These are phyloP conservation scores for Russula virescens DNA, from an alignment of 768 basidiomycete species.

Conservation along the genomic window DNA sequence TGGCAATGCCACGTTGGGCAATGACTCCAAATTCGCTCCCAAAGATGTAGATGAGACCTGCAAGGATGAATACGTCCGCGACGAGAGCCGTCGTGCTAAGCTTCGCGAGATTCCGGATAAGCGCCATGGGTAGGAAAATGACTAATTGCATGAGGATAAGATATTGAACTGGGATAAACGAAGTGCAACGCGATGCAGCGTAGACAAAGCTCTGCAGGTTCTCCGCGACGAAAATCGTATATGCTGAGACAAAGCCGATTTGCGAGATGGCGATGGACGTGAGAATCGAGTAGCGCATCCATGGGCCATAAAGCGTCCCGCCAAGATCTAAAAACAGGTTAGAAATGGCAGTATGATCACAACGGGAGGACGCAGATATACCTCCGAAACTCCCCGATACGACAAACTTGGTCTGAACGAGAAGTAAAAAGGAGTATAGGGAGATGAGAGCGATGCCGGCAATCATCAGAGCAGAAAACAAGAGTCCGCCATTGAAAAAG, in stretches of 20 bases:
- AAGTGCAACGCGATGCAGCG: conserved; percentile 71
- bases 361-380: conserved; percentile 28
- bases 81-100: conserved; percentile 86
- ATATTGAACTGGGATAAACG: conserved; percentile 59
- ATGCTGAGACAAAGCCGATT: conserved; percentile 82
- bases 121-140: conserved; percentile 83
- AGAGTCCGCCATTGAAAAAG: conserved; percentile 91
- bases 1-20: conserved; percentile 60
- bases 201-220: conserved; percentile 86
- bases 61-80: conserved; percentile 92
- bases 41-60: conserved; percentile 82
- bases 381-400: conserved; percentile 94
- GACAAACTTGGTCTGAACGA: conserved; percentile 81
- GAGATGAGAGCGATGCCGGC: conserved; percentile 80
- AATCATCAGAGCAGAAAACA: conserved; percentile 80
- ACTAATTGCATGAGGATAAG: conserved; percentile 81
- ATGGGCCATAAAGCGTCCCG: conserved; percentile 82
- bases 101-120: conserved; percentile 92
- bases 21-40: conserved; percentile 76
- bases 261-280: conserved; percentile 85
- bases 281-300: conserved; percentile 89
- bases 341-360: not conserved
- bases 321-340: conserved; percentile 66
- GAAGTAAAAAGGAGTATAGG: conserved; percentile 87
- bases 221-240: conserved; percentile 93